A percentile compares a stretch with the other conserved stretches of the same genome.
phyloP scores from a whole-genome alignment of 163 green algal species.

The Picocystis sp. region DNA sequence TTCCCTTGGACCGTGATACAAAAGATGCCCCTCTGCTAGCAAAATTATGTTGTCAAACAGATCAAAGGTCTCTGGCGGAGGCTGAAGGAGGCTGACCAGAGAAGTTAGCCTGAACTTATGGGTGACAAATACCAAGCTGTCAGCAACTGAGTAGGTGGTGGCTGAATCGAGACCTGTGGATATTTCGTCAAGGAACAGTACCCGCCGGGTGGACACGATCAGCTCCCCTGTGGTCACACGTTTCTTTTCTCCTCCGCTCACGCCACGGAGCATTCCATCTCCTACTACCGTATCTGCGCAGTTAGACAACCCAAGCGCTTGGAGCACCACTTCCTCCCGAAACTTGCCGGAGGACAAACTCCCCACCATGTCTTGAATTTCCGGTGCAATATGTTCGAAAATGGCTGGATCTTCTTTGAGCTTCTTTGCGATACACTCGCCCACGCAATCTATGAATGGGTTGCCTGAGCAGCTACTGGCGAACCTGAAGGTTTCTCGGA shows the following conservation, averaged over 20 bases:
- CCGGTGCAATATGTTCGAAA: too few species aligned
- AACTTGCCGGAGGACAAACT: too few species aligned
- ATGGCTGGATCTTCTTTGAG: too few species aligned
- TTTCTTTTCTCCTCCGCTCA: slow-evolving; percentile 27
- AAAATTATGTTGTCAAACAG: slow-evolving; percentile 61
- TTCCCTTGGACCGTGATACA: slow-evolving; percentile 47
- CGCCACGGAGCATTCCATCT: slow-evolving; percentile 35
- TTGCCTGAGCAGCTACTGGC: slow-evolving; percentile 11
- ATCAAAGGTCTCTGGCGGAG: slow-evolving; percentile 33
- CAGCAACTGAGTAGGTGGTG: slow-evolving; percentile 29
- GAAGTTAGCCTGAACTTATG: slow-evolving; percentile 22
- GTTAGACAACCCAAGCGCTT: slow-evolving; percentile 23
- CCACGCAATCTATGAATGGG: too few species aligned
- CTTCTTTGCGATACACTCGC: too few species aligned
- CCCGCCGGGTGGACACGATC: slow-evolving; percentile 9
- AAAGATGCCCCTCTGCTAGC: slow-evolving; percentile 38
- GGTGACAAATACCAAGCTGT: neutral
- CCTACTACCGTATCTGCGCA: slow-evolving; percentile 30
- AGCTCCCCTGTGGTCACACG: slow-evolving; percentile 34
- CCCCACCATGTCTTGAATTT: too few species aligned
- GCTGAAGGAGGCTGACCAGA: slow-evolving; percentile 39
- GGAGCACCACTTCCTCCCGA: slow-evolving; percentile 5
- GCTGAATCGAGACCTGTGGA: slow-evolving; percentile 25
- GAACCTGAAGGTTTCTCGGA: slow-evolving; percentile 67
- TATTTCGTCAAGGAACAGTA: slow-evolving; percentile 23